Evolutionary conservation across 1,139 yeast genomes (phyloP).

Genomic region (Kluyveromyces marxianus): DNA sequence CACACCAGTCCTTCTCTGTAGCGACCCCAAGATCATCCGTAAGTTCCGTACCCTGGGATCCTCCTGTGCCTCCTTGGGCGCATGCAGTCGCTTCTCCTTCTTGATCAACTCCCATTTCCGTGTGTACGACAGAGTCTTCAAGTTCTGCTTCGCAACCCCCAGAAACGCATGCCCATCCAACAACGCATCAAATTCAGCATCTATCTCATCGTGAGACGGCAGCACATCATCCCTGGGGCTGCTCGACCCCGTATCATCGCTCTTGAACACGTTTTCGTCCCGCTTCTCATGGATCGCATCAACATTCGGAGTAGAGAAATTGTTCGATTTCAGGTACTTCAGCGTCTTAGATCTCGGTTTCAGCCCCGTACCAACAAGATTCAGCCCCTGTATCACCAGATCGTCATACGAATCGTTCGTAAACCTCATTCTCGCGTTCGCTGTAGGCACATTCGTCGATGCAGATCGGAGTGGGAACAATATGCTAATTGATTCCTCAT

Average conservation of each 20-base stretch:
- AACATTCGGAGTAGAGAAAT: conserved; percentile 3
- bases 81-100: conserved; percentile 7
- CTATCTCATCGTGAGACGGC: conserved; percentile 15
- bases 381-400: conserved; percentile 4
- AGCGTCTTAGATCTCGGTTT: conserved; percentile 1
- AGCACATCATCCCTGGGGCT: conserved; percentile 3
- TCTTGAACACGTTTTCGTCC: background rate
- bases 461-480: conserved; percentile 1
- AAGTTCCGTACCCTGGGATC: background rate
- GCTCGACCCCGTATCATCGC: background rate
- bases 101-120: conserved; percentile 24
- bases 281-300: background rate
- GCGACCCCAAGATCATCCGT: background rate
- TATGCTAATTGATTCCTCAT: background rate
- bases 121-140: conserved; percentile 14
- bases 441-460: background rate
- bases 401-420: background rate
- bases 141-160: conserved; percentile 13
- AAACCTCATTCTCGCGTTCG: background rate
- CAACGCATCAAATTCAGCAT: conserved; percentile 15
- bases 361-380: conserved; percentile 6
- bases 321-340: background rate
- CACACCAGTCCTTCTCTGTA: background rate
- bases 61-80: background rate
- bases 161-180: conserved; percentile 19